These are phyloP conservation scores for Penicillium sp. DNA, from an alignment of 2,329 filamentous ascomycete genomes.

Conservation along the genomic window DNA sequence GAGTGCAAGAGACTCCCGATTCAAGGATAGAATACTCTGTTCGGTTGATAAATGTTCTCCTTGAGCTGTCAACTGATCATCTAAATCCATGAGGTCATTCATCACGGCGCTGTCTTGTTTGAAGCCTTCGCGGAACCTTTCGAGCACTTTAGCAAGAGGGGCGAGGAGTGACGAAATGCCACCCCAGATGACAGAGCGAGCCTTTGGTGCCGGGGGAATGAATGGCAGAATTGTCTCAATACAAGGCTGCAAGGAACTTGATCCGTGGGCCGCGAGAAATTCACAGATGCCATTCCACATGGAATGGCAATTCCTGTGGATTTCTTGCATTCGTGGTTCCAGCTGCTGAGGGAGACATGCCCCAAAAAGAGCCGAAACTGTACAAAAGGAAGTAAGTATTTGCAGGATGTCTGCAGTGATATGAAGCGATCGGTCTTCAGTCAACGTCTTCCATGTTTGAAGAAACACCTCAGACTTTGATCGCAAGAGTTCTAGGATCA, in stretches of 20 bases:
- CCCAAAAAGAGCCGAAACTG: slow-evolving; percentile 37
- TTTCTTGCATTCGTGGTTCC: slow-evolving; percentile 27
- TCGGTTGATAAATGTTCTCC: slow-evolving; percentile 20
- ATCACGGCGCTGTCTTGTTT: slow-evolving; percentile 10
- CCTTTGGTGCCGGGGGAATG: slow-evolving; percentile 25
- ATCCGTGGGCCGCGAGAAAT: slow-evolving; percentile 27
- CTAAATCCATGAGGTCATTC: slow-evolving; percentile 42
- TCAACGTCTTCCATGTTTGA: slow-evolving; percentile 43
- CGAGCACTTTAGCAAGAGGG: slow-evolving; percentile 30
- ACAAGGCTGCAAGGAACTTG: slow-evolving; percentile 27
- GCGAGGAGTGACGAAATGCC: slow-evolving; percentile 25
- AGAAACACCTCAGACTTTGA: slow-evolving; percentile 44
- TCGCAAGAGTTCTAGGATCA: slow-evolving; percentile 45
- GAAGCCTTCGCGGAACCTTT: slow-evolving; percentile 23
- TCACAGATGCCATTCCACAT: slow-evolving; percentile 37
- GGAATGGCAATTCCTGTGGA: slow-evolving; percentile 25
- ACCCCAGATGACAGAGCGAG: slow-evolving; percentile 17
- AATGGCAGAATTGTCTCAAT: slow-evolving; percentile 32
- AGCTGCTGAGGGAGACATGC: slow-evolving; percentile 32
- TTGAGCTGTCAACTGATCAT: slow-evolving; percentile 33
- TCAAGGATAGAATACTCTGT: slow-evolving; percentile 25
- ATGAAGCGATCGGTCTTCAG: slow-evolving; percentile 40
- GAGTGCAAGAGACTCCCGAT: slow-evolving; percentile 30
- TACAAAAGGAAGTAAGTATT: slow-evolving; percentile 47
- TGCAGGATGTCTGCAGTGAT: slow-evolving; percentile 49